Conservation (phyloP, 1,139 yeast species). For the Sugiyamaella sp. region DNA sequence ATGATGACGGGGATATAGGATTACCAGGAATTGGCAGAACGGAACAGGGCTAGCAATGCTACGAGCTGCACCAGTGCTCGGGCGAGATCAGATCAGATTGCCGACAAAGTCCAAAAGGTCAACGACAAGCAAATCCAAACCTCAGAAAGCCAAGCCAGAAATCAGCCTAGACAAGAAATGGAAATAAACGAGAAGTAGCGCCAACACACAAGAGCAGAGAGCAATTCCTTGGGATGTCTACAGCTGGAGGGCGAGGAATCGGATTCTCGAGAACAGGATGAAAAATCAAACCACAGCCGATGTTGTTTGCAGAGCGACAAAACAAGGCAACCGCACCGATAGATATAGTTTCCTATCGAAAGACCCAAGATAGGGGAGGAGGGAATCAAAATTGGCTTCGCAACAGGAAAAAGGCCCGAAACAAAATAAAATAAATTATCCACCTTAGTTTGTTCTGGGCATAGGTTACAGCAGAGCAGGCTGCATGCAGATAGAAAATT, state of each 20-base stretch:
- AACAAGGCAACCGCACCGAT: not conserved
- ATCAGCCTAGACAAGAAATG: no score
- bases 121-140: no score
- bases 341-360: conserved; percentile 8
- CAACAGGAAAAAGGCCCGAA: conserved; percentile 2
- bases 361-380: not conserved
- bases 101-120: no score
- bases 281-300: not conserved
- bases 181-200: no score
- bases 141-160: no score
- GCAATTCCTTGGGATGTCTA: no score
- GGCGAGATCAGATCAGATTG: no score
- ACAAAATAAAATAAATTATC: conserved; percentile 9
- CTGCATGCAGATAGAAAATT: conserved; percentile 1
- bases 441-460: not conserved
- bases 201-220: no score
- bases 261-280: not conserved
- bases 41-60: no score
- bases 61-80: no score
- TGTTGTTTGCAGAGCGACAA: not conserved
- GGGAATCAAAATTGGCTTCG: not conserved
- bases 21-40: not conserved
- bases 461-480: not conserved
- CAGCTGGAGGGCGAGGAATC: no score
- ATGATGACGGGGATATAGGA: conserved; percentile 12